Base-by-base conservation (phyloP, 2,329 filamentous ascomycete species). In the Phialocephala sp. region DNA sequence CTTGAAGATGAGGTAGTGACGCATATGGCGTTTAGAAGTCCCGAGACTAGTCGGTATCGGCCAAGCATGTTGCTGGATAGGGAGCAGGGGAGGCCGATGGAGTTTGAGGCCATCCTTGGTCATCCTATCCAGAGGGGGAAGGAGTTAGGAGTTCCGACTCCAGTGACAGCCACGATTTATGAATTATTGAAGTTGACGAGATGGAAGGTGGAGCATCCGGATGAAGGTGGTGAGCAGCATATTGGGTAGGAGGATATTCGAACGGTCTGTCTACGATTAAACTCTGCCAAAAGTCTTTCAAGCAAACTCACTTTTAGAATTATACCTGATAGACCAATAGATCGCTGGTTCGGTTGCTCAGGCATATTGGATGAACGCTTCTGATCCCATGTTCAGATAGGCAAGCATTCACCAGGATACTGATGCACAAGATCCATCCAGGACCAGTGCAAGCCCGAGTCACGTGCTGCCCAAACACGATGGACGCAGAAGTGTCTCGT, bases 71-170 rank as follows among this genome's bases (percentile, higher is more conserved):
- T 82, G 54, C 69, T 81, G 20, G 83, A 85, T 69, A 84, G 81
- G 81, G 81, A 83, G 67, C 73, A 77, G 43, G 82, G 82, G 1
- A 79, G 81, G 70, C 77, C 74, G 52, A 82, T 85, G 82, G 83
- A 86, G 72, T 72, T 85, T 67, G 83, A 86, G 71, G 83, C 84
- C 47, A 85, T 85, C 59, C 69, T 86, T 22, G 83, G 83, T 0
- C 84, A 84, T 71, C 82, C 82, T 9, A 79, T 85, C 43, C 72
- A 81, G 63, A 79, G 82, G 41, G 83, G 83, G 11, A 75, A 80
- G 66, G 79, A 79, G 67, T 77, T 81, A 61, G 82, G 82, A 0
- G 76, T 81, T 14, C 80, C 82, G 68, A 82, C 83, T 79, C 82
- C 82, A 12, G 74, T 83, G 69, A 66, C 84, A 75, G 80, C 83